These are phyloP conservation scores for Psilocybe sp. DNA, from an alignment of 768 basidiomycete genomes.

Conservation along the genomic window DNA sequence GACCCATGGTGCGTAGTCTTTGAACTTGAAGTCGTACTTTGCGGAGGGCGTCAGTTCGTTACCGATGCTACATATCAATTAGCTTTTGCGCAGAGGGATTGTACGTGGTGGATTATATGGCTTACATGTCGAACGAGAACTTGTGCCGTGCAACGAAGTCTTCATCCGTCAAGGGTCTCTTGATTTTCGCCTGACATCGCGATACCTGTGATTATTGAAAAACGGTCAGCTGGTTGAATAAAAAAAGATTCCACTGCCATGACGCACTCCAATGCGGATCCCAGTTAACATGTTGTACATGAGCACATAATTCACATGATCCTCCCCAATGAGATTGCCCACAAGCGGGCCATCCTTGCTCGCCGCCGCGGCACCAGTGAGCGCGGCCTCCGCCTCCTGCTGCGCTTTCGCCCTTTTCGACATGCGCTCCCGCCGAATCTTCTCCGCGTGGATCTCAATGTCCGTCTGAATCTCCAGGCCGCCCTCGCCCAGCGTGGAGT, in stretches of 20 bases:
- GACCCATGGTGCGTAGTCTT: slow-evolving; percentile 98
- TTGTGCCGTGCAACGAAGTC: slow-evolving; percentile 91
- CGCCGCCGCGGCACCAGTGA: slow-evolving; percentile 32
- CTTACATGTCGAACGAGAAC: slow-evolving; percentile 95
- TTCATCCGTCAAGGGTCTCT: slow-evolving; percentile 76
- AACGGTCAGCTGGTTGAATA: slow-evolving; percentile 7
- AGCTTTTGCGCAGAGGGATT: not conserved
- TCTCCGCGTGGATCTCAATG: slow-evolving; percentile 87
- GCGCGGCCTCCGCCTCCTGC: slow-evolving; percentile 57
- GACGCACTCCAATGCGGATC: slow-evolving; percentile 86
- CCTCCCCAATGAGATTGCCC: slow-evolving; percentile 97
- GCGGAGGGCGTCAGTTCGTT: slow-evolving; percentile 98
- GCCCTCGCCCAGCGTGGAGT: slow-evolving; percentile 27
- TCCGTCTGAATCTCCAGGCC: slow-evolving; percentile 62
- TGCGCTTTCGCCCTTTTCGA: slow-evolving; percentile 69
- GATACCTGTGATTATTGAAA: slow-evolving; percentile 64
- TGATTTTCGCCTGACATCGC: slow-evolving; percentile 93
- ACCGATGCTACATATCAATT: slow-evolving; percentile 59
- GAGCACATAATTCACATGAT: slow-evolving; percentile 96
- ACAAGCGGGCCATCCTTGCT: slow-evolving; percentile 64
- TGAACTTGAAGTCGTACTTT: slow-evolving; percentile 99
- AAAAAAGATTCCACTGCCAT: slow-evolving; percentile 1
- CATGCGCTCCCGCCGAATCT: slow-evolving; percentile 75
- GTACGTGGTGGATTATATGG: slow-evolving; percentile 10
- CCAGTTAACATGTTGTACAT: slow-evolving; percentile 99